Percentiles rank a stretch among this genome's conserved stretches.
phyloP scores from a whole-genome alignment of 2,329 filamentous ascomycete genomes.

The Daldinia sp. region DNA sequence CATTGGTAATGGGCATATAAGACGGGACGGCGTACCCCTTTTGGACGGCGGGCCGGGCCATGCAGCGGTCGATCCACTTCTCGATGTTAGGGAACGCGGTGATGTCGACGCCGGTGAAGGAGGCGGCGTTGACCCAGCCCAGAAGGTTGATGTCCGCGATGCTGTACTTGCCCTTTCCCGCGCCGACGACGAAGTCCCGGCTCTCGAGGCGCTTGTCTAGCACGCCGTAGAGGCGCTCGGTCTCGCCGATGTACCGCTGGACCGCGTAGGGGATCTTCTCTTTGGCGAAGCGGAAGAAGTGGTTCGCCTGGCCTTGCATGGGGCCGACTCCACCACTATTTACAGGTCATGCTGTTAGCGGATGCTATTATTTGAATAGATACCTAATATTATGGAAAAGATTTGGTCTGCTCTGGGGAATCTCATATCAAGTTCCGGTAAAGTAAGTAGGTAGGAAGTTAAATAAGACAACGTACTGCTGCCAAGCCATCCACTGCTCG shows the following conservation, averaged over 20 bases:
- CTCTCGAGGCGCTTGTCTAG: constrained; percentile 72
- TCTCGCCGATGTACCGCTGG: constrained; percentile 81
- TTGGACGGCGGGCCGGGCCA: constrained; percentile 69
- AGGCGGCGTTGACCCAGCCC: constrained; percentile 73
- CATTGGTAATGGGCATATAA: constrained; percentile 56
- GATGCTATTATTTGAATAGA: not conserved
- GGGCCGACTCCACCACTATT: constrained; percentile 73
- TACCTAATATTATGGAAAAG: not conserved
- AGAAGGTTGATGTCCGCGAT: constrained; percentile 80
- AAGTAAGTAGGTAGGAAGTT: not conserved
- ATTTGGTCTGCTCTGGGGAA: not conserved
- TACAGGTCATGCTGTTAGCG: not conserved
- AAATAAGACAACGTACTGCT: constrained; percentile 60
- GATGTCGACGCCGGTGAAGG: constrained; percentile 73
- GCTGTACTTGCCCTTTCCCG: constrained; percentile 66
- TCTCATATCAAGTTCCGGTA: not conserved
- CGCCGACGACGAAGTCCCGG: constrained; percentile 67
- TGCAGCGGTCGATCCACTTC: constrained; percentile 74
- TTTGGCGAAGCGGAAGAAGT: constrained; percentile 76
- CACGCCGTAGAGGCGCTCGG: constrained; percentile 78
- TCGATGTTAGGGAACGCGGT: constrained; percentile 72
- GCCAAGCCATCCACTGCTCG: constrained; percentile 76
- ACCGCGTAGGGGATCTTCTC: constrained; percentile 78
- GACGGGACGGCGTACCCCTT: constrained; percentile 73
- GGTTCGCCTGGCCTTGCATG: constrained; percentile 79